phyloP scores from a whole-genome alignment of 2,329 filamentous ascomycete genomes.

The Lecanicillium sp. region DNA sequence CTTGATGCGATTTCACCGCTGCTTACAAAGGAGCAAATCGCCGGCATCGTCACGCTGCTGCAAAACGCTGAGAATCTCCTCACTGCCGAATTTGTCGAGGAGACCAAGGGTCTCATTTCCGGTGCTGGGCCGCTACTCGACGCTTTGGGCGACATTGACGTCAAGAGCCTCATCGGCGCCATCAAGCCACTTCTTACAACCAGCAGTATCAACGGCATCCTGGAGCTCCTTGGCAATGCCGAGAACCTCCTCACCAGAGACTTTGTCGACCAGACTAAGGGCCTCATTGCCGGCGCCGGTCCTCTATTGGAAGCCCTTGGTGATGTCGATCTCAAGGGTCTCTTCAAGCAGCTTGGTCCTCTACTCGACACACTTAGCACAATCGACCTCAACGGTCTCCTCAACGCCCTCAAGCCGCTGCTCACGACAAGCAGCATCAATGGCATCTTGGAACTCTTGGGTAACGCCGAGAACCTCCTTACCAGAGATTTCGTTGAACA shows the following conservation, averaged over 20 bases:
- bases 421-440: constrained; percentile 19
- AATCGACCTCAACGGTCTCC: constrained; percentile 22
- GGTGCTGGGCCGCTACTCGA: constrained; percentile 23
- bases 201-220: constrained; percentile 20
- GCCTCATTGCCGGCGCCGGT: constrained; percentile 27
- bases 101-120: constrained; percentile 18
- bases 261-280: constrained; percentile 34
- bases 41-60: constrained; percentile 25
- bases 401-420: constrained; percentile 18
- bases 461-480: constrained; percentile 29
- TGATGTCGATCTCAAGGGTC: constrained; percentile 28
- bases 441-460: constrained; percentile 23
- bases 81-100: constrained; percentile 17
- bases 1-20: constrained; percentile 20
- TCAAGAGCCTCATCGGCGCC: constrained; percentile 20
- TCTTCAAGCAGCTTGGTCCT: constrained; percentile 25
- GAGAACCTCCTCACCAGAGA: constrained; percentile 26
- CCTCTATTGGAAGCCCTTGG: constrained; percentile 27
- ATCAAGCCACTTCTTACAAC: constrained; percentile 19
- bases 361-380: constrained; percentile 23
- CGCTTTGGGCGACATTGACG: constrained; percentile 23
- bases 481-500: constrained; percentile 31
- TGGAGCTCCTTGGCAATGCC: constrained; percentile 27
- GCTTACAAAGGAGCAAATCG: constrained; percentile 21
- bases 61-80: constrained; percentile 22